phyloP scores from a whole-genome alignment of 495 filamentous ascomycete genomes.

The Penicillium manginii region DNA sequence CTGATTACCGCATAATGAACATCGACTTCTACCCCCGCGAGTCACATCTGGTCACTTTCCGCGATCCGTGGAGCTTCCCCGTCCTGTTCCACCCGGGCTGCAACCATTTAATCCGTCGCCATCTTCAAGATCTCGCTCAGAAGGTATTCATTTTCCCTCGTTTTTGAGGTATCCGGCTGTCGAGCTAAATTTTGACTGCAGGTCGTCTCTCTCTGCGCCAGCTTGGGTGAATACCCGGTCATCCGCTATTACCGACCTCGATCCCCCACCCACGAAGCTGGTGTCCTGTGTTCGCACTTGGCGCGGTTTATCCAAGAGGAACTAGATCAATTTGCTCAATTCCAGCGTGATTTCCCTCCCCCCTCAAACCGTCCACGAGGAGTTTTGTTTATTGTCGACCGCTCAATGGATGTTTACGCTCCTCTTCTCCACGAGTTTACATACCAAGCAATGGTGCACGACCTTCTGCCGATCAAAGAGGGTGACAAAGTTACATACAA shows the following conservation, averaged over 20 bases:
- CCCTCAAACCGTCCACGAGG: constrained; percentile 79
- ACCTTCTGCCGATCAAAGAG: constrained; percentile 85
- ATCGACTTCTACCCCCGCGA: constrained; percentile 90
- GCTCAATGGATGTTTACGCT: constrained; percentile 87
- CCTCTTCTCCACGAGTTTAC: constrained; percentile 95
- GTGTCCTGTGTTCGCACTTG: constrained; percentile 81
- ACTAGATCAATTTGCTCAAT: constrained; percentile 82
- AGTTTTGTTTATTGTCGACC: constrained; percentile 83
- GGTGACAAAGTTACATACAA: constrained; percentile 86
- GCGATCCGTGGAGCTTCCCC: constrained; percentile 94
- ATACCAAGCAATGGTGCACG: constrained; percentile 97
- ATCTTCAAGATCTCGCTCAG: constrained; percentile 81
- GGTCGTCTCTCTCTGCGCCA: constrained; percentile 83
- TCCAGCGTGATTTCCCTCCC: constrained; percentile 81
- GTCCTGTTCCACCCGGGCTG: constrained; percentile 89
- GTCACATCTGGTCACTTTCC: constrained; percentile 86
- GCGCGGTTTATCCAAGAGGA: constrained; percentile 92
- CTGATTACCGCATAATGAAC: constrained; percentile 71
- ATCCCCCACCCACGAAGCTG: constrained; percentile 79
- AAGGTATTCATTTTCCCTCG: constrained; percentile 77
- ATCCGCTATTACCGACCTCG: constrained; percentile 86
- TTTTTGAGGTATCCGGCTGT: constrained; percentile 16
- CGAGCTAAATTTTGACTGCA: constrained; percentile 38
- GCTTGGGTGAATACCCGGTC: constrained; percentile 83
- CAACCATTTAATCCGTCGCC: constrained; percentile 76